Evolutionary conservation across 2,329 filamentous ascomycete genomes (phyloP).

Genomic region (Pestalotiopsis sp.): DNA sequence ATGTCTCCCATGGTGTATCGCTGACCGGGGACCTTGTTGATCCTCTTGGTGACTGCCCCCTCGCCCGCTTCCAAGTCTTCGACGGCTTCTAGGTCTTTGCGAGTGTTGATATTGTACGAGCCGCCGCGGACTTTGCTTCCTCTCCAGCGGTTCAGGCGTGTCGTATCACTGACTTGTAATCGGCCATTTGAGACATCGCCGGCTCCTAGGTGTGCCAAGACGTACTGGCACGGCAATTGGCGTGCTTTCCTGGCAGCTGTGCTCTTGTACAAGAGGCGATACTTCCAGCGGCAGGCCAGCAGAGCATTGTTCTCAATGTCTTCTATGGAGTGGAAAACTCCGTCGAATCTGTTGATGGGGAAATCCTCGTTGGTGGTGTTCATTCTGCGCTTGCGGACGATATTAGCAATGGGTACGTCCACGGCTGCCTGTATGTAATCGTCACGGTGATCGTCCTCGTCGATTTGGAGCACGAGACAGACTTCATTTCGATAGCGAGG

Average conservation of each 20-base stretch:
- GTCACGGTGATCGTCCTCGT: slow-evolving; percentile 25
- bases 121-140: slow-evolving; percentile 30
- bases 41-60: slow-evolving; percentile 3
- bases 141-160: slow-evolving; percentile 20
- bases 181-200: slow-evolving; percentile 24
- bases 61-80: slow-evolving; percentile 12
- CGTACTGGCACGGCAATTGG: slow-evolving; percentile 22
- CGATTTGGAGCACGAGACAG: slow-evolving; percentile 27
- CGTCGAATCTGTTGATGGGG: slow-evolving; percentile 24
- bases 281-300: slow-evolving; percentile 39
- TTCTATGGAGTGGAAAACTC: slow-evolving; percentile 17
- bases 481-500: slow-evolving; percentile 32
- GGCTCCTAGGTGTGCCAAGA: slow-evolving; percentile 26
- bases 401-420: slow-evolving; percentile 26
- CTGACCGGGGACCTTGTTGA: slow-evolving; percentile 28
- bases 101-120: slow-evolving; percentile 20
- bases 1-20: slow-evolving; percentile 63
- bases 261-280: slow-evolving; percentile 28
- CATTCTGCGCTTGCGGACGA: slow-evolving; percentile 26
- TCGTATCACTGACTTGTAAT: slow-evolving; percentile 20
- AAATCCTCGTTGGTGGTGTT: slow-evolving; percentile 36
- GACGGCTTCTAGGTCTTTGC: slow-evolving; percentile 19
- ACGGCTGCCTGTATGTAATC: slow-evolving; percentile 28
- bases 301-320: slow-evolving; percentile 32
- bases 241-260: slow-evolving; percentile 25